Evolutionary conservation across 2,329 filamentous ascomycete genomes (phyloP), one percentile per base, ranked within the genome.

Genomic region (Zopfia rhizophila): DNA sequence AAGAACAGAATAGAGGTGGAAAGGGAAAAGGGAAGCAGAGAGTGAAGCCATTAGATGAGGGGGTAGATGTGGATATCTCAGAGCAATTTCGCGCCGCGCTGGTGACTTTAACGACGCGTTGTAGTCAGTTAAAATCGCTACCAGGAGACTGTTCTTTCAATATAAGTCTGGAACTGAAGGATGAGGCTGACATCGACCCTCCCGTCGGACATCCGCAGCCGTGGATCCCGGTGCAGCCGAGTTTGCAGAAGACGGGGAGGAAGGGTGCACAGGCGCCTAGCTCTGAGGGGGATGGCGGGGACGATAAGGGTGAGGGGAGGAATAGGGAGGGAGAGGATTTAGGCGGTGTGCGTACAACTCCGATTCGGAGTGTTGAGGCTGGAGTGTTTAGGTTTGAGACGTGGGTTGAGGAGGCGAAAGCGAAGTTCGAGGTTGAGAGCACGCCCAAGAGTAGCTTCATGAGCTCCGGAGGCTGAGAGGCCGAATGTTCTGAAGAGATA

Each of bases 1-100:
- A 6, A 11, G 17, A 27, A 16, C 21, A 3, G 23, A 31, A 10
- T 8, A 36, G 8, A 10, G 22, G 7, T 28, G 56, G 40, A 18
- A 45, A 51, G 5, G 18, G 31, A 3, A 45, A 48, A 14, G 40
- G 22, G 28, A 51, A 40, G 30, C 25, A 31, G 23, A 50, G 51
- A n/a, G 45, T 49, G 4, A 30, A 13, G n/a, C 23, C 11, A 6
- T 14, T 64, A 12, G 59, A 67, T n/a, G 53, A 49, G 12, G 67
- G 64, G 17, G 48, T 66, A 3, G 30, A 45, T 1, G 66, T 72
- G 7, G 83, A 92, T 63, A 76, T 93, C 5, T 82, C 89, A 38
- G 87, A 92, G 72, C 85, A 90, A 52, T 78, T 93, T 32, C 80
- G 89, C 18, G 89, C 82, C 2, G 84, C 84, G 0, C 74, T 93